Evolutionary conservation across 192 early-diverging fungal species (phyloP), one percentile per base, ranked within the genome.

Genomic region (Bifiguratus adelaidae): DNA sequence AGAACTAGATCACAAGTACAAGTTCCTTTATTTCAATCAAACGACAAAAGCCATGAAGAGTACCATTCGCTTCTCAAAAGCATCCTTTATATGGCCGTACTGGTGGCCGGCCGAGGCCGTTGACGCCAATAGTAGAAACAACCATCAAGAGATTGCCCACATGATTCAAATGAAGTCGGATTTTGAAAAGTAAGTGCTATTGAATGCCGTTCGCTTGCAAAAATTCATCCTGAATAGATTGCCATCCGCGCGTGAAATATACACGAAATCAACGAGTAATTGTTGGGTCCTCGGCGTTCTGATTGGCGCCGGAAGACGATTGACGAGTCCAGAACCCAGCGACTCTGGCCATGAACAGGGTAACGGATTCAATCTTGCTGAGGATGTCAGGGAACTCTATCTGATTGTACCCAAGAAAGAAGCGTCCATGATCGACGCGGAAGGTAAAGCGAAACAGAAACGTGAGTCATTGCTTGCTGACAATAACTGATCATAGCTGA

Each of bases 321-420:
- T 21, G 16, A 38, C 16, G 37, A 38, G 12, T 21, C 16, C 16
- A 38, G 22, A 7, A 15, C 16, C 16, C 16, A 38, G 22, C 12
- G 37, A 12, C 37, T 20, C 16, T 21, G n/a, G 37, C 16, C 16
- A 7, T n/a, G 32, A 9, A 9, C 32, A 33, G n/a, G 32, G 32
- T n/a, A 33, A n/a, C n/a, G n/a, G n/a, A n/a, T n/a, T 38, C 16
- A n/a, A n/a, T 21, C 16, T 4, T 15, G 37, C 16, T n/a, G 47
- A 56, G 6, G 70, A 76, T 22, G 59, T 55, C 24, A 68, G 63
- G 5, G 64, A 72, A 43, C 54, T 78, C 12, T 78, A 74, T 52
- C 50, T 78, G 43, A 61, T 78, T 36, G 76, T 69, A 0, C 64
- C 71, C n/a, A 69, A 74, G 40, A 74, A 73, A 49, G 76, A 78